phyloP scores from a whole-genome alignment of 805 yeast genomes.

The Nakazawaea siamensis region DNA sequence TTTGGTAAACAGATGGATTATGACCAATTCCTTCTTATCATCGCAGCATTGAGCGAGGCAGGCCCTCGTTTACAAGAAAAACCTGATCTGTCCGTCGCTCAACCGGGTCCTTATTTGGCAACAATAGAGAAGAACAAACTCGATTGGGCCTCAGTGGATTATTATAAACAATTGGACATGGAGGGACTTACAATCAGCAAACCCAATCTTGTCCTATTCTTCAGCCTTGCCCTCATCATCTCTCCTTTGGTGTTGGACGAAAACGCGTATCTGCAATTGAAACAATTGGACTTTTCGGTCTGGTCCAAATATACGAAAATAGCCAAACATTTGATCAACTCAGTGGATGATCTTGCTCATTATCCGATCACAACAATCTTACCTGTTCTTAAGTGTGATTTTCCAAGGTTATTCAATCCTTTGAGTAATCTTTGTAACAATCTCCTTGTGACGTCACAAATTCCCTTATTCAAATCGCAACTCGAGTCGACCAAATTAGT shows the following conservation, averaged over 20 bases:
- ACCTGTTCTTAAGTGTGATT: constrained; percentile 14
- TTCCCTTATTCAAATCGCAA: too few relatives aligned
- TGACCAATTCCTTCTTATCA: constrained; percentile 36
- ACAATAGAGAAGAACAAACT: constrained; percentile 16
- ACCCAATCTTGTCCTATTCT: constrained; percentile 28
- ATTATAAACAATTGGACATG: constrained; percentile 35
- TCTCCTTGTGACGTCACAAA: constrained; percentile 26
- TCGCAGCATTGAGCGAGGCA: constrained; percentile 24
- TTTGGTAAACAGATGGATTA: constrained; percentile 30
- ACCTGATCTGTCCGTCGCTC: too few relatives aligned
- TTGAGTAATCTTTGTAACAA: constrained; percentile 35
- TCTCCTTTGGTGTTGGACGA: constrained; percentile 22
- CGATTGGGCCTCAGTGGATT: constrained; percentile 23
- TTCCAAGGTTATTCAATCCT: constrained; percentile 38
- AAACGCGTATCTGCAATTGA: constrained; percentile 13
- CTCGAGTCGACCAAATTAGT: constrained; percentile 28
- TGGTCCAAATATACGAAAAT: constrained; percentile 26
- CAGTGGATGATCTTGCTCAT: constrained; percentile 30
- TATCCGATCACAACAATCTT: constrained; percentile 1
- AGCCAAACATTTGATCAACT: constrained; percentile 38
- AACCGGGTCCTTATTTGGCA: too few relatives aligned
- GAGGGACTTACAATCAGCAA: constrained; percentile 36
- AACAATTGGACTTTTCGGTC: constrained; percentile 17
- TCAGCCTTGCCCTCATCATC: constrained; percentile 41
- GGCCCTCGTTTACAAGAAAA: too few relatives aligned